Evolutionary conservation across 163 green algal species (phyloP).

Genomic region (Smithsoniella earleae): DNA sequence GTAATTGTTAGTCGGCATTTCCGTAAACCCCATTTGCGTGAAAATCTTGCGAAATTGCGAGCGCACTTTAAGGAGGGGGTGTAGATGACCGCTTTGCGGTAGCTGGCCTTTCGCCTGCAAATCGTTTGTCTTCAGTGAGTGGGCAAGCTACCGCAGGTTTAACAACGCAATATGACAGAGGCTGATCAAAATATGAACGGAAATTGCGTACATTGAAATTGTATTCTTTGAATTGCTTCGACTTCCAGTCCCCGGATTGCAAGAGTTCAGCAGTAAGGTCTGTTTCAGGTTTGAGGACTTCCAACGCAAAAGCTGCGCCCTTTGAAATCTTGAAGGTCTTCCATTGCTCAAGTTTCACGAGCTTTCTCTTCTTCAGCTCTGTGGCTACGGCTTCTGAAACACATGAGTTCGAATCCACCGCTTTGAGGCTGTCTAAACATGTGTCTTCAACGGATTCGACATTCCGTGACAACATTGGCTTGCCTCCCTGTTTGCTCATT

Average conservation of each 20-base stretch:
- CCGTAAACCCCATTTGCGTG: conserved; percentile 92
- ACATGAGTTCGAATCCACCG: not conserved
- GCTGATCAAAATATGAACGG: too few relatives aligned
- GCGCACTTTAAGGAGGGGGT: conserved; percentile 96
- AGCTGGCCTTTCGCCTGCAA: conserved; percentile 57
- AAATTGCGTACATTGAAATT: conserved; percentile 69
- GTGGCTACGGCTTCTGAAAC: not conserved
- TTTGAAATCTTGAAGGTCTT: conserved; percentile 82
- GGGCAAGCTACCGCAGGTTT: too few relatives aligned
- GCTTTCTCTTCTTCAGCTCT: conserved; percentile 76
- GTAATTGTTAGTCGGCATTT: conserved; percentile 97
- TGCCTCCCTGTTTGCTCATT: conserved; percentile 30
- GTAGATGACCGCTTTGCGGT: conserved; percentile 67
- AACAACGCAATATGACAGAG: too few relatives aligned
- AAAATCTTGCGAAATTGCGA: conserved; percentile 98
- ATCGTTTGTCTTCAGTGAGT: too few relatives aligned
- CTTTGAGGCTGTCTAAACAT: not conserved
- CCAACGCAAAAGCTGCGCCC: conserved; percentile 87
- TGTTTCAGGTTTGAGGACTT: conserved; percentile 77
- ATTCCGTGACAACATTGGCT: conserved; percentile 12
- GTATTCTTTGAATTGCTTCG: conserved; percentile 89
- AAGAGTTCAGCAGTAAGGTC: conserved; percentile 95
- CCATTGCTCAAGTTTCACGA: conserved; percentile 70
- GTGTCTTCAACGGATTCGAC: conserved; percentile 36
- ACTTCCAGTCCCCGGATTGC: conserved; percentile 74